Base-by-base conservation (phyloP, 768 basidiomycete species). In the Sporobolomyces phaffii region DNA sequence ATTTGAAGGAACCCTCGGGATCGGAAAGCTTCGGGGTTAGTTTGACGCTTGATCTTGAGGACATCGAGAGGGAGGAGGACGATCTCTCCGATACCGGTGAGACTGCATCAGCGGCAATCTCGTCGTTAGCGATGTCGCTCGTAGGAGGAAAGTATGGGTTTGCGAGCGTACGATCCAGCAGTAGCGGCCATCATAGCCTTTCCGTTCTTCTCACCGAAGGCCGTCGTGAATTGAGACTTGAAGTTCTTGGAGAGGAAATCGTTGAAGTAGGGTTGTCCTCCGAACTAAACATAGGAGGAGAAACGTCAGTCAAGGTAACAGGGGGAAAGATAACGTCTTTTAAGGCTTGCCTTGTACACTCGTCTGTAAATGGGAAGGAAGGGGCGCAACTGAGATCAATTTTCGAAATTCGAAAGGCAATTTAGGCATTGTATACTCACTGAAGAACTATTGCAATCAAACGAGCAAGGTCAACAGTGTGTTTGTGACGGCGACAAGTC, bases 201-300 rank as follows among this genome's bases (percentile, higher is more conserved):
- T 52, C 96, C 94, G 77, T 89, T 89, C 69, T 92, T 86, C 79
- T 94, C 91, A 13, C 94, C 94, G 77, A 98, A 94, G 1, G 83
- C 79, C 75, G 84, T 86, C 60, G 85, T 88, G 80, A 94, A 96
- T 59, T 81, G 75, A n/a, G 83, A 80, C 78, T 88, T 89, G 81
- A 87, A 90, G 79, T 92, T 82, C 74, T 83, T 84, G 70, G 83
- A 82, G 78, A 99, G 86, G 76, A 93, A 74, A 80, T 98, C 96
- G 80, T 91, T 88, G 79, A 97, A 96, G 83, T 86, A 98, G 18
- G 94, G 94, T 80, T 99, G 94, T 8, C 94, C 94, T 68, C 94
- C 94, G 75, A 98, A 99, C 80, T 99, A 86, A 74, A 91, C 83
- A 17, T 18, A 13, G 33, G 33, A 15, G 26, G 17, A 43, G n/a